Percentiles rank a stretch among this genome's conserved stretches.
phyloP scores from a whole-genome alignment of 306 rosid species.

The Comarum palustre region DNA sequence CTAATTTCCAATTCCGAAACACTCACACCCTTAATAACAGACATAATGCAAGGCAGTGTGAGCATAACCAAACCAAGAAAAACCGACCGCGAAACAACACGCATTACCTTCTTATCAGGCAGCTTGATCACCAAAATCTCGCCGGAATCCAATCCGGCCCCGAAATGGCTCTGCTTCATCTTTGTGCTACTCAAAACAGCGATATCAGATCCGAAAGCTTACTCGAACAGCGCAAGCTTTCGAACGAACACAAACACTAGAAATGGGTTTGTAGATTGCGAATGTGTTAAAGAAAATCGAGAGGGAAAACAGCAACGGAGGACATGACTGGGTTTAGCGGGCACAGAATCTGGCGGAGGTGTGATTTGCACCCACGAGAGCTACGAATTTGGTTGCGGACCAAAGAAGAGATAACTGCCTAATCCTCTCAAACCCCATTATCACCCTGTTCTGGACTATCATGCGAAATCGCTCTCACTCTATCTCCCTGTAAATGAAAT shows the following conservation, averaged over 20 bases:
- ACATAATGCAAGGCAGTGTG: conserved; percentile 40
- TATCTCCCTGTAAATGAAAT: not conserved
- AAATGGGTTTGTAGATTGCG: not conserved
- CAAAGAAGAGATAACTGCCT: conserved; percentile 45
- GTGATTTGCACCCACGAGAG: conserved; percentile 85
- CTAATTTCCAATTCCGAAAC: conserved; percentile 9
- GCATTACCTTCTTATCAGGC: conserved; percentile 46
- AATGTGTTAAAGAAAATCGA: not conserved
- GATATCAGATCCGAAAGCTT: not conserved
- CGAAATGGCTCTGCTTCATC: conserved; percentile 29
- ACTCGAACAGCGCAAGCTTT: conserved; percentile 15
- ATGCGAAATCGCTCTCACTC: not conserved
- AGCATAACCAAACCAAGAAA: conserved; percentile 53
- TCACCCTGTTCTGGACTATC: not conserved
- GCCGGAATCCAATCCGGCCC: conserved; percentile 31
- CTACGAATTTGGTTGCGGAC: conserved; percentile 45
- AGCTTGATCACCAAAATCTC: conserved; percentile 41
- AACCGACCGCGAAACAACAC: conserved; percentile 50
- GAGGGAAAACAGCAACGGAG: conserved; percentile 1
- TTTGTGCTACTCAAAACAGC: not conserved
- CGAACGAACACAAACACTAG: not conserved
- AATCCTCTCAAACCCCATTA: conserved; percentile 56
- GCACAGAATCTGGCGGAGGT: conserved; percentile 67
- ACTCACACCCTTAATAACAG: conserved; percentile 24
- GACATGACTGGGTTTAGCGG: conserved; percentile 41